Evolutionary conservation across 2,329 filamentous ascomycete genomes (phyloP).

Genomic region (Colletotrichum australisinense): DNA sequence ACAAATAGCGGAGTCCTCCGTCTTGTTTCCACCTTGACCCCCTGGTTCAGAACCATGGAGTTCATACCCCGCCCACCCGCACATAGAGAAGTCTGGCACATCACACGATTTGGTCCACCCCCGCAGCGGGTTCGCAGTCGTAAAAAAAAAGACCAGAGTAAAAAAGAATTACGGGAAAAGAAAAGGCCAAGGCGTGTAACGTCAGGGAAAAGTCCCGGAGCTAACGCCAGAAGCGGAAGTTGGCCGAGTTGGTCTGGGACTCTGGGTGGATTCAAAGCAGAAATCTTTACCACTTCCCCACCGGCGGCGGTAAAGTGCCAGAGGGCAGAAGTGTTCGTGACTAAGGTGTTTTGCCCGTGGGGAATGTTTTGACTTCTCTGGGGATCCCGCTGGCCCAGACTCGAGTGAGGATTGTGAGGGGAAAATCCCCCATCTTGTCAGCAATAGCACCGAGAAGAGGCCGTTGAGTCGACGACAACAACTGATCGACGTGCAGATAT

Average conservation of each 20-base stretch:
- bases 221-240: constrained; percentile 29
- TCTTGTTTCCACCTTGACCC: background rate
- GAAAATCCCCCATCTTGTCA: constrained; percentile 19
- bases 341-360: constrained; percentile 24
- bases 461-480: background rate
- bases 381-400: constrained; percentile 29
- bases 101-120: constrained; percentile 22
- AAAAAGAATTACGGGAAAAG: too few relatives aligned
- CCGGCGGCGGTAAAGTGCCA: background rate
- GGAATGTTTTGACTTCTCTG: constrained; percentile 26
- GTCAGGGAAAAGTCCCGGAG: constrained; percentile 18
- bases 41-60: background rate
- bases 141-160: background rate
- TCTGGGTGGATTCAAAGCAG: constrained; percentile 9
- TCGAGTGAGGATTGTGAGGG: constrained; percentile 7
- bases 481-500: background rate
- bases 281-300: constrained; percentile 22
- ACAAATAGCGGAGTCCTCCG: background rate
- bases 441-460: constrained; percentile 11
- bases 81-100: background rate
- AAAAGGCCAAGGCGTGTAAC: background rate
- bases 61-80: constrained; percentile 17
- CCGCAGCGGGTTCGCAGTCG: constrained; percentile 18
- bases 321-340: constrained; percentile 4
- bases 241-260: constrained; percentile 25